These are phyloP conservation scores for Fusarium redolens DNA, from an alignment of 2,329 filamentous ascomycete species.

Conservation along the genomic window DNA sequence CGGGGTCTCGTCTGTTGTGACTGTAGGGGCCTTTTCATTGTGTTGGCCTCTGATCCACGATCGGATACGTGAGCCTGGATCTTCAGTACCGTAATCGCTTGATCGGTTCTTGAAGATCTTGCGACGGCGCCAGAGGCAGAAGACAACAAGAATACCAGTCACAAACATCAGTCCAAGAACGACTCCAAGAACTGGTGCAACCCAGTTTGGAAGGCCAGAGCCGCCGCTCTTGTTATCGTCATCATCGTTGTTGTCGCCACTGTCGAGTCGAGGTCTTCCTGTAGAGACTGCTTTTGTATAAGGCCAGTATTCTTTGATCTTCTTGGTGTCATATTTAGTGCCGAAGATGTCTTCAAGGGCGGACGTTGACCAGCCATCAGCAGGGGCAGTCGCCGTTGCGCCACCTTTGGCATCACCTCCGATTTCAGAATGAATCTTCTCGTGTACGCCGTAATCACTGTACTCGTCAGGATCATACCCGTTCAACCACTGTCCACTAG, in stretches of 20 bases:
- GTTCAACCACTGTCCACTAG: constrained; percentile 74
- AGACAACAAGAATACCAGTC: constrained; percentile 61
- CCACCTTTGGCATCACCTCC: constrained; percentile 74
- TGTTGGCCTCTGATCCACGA: constrained; percentile 64
- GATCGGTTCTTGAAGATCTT: constrained; percentile 53
- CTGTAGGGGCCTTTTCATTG: constrained; percentile 57
- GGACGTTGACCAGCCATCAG: constrained; percentile 64
- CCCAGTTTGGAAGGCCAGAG: constrained; percentile 63
- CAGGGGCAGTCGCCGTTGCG: constrained; percentile 76
- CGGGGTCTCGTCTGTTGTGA: constrained; percentile 57
- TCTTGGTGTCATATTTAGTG: constrained; percentile 64
- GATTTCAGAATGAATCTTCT: constrained; percentile 71
- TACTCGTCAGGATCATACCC: constrained; percentile 74
- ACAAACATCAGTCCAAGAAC: constrained; percentile 69
- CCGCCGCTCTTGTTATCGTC: constrained; percentile 41
- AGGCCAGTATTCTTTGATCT: constrained; percentile 70
- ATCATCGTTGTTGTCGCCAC: constrained; percentile 18
- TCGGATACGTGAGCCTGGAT: constrained; percentile 60
- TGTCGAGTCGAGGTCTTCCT: constrained; percentile 30
- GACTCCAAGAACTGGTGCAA: constrained; percentile 71
- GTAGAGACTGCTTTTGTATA: constrained; percentile 56
- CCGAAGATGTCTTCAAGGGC: constrained; percentile 65
- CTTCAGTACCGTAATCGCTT: constrained; percentile 57
- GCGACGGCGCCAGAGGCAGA: constrained; percentile 65
- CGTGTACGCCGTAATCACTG: constrained; percentile 76